A percentile compares a stretch with the other conserved stretches of the same genome.
phyloP scores from a whole-genome alignment of 2,329 filamentous ascomycete species.

The Penicillium corylophilum region DNA sequence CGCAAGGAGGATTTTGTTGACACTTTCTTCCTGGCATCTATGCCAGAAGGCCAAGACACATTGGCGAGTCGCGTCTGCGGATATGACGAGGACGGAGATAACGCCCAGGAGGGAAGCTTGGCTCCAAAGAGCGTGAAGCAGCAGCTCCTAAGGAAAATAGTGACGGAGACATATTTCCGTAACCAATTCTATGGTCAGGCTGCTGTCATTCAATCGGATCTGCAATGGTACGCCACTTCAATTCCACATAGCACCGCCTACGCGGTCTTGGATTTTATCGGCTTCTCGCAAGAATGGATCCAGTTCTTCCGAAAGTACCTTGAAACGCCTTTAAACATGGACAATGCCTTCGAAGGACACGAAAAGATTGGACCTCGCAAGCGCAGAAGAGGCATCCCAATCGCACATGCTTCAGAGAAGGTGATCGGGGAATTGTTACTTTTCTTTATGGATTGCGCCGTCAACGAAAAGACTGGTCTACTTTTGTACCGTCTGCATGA shows the following conservation, averaged over 20 bases:
- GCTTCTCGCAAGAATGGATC: background rate
- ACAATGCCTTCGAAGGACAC: background rate
- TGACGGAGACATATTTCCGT: background rate
- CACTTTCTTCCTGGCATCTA: background rate
- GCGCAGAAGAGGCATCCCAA: background rate
- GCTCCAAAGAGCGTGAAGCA: background rate
- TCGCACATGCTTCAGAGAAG: background rate
- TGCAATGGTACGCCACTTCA: background rate
- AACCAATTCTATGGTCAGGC: background rate
- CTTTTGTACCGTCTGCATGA: background rate
- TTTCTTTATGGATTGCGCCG: background rate
- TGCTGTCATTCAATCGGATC: background rate
- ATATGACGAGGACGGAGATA: background rate
- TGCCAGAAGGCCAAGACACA: background rate
- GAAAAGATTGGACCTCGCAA: background rate
- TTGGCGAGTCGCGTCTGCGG: background rate
- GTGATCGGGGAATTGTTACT: background rate
- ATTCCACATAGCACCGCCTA: background rate
- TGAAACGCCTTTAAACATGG: background rate
- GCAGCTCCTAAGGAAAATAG: background rate
- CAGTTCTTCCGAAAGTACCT: background rate
- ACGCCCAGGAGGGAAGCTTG: background rate
- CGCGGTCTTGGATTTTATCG: background rate
- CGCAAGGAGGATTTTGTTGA: background rate
- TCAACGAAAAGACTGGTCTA: background rate